These are phyloP conservation scores for Termitomyces sp. DNA, from an alignment of 768 basidiomycete genomes.

Conservation along the genomic window DNA sequence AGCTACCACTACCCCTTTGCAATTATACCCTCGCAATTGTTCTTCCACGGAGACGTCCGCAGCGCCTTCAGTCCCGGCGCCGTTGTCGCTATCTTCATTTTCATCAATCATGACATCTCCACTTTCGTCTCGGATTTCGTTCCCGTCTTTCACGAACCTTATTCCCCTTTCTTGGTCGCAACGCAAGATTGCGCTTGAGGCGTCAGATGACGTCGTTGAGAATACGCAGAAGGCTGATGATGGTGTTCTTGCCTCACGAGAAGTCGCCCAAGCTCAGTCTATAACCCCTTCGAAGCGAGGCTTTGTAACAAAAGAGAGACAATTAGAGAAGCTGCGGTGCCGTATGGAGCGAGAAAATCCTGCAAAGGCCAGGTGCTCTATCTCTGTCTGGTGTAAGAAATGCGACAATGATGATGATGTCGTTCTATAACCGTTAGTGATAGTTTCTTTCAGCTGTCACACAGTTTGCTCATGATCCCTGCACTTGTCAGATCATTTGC, in stretches of 20 bases:
- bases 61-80: constrained; percentile 11
- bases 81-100: constrained; percentile 30
- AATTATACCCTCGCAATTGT: constrained; percentile 15
- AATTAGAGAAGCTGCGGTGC: constrained; percentile 56
- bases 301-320: constrained; percentile 61
- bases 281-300: constrained; percentile 19
- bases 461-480: not conserved
- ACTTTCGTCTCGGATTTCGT: constrained; percentile 50
- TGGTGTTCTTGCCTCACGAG: not conserved
- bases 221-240: not conserved
- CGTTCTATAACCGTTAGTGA: constrained; percentile 33
- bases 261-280: not conserved
- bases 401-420: constrained; percentile 34
- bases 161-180: constrained; percentile 52
- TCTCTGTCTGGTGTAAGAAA: constrained; percentile 30
- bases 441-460: not conserved
- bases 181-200: constrained; percentile 25
- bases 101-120: constrained; percentile 49
- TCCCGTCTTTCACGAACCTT: constrained; percentile 57
- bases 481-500: not conserved
- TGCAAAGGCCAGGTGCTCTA: constrained; percentile 20
- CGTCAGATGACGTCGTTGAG: constrained; percentile 5
- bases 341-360: constrained; percentile 44
- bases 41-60: constrained; percentile 3
- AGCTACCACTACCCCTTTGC: constrained; percentile 10